A percentile compares a stretch with the other conserved stretches of the same genome.
phyloP scores from a whole-genome alignment of 805 yeast species.

The Ogataea paraovalis region DNA sequence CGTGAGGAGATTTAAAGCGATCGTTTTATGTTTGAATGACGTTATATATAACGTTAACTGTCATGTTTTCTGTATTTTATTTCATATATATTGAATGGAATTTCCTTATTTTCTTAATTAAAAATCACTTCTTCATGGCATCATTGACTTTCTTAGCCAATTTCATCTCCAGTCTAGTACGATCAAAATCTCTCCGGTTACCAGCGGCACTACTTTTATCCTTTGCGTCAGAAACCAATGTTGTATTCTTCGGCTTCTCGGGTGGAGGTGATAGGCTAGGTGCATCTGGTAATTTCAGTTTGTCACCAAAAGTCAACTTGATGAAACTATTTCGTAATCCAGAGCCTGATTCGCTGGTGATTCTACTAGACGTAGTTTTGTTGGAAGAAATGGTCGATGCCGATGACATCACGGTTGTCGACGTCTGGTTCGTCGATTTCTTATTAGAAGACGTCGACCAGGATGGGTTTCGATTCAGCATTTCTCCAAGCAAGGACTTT shows the following conservation, averaged over 20 bases:
- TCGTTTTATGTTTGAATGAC: background rate
- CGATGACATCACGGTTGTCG: too few species aligned
- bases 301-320: background rate
- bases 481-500: slow-evolving; percentile 6
- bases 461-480: slow-evolving; percentile 7
- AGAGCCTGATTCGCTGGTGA: background rate
- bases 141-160: slow-evolving; percentile 42
- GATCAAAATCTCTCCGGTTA: slow-evolving; percentile 35
- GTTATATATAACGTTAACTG: too few species aligned
- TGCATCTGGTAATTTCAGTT: background rate
- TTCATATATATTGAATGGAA: background rate
- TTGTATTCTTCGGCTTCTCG: too few species aligned
- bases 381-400: background rate
- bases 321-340: background rate
- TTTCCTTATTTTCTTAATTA: background rate
- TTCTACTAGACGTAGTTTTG: background rate
- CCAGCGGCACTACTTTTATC: background rate
- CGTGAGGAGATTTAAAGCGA: too few species aligned
- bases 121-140: slow-evolving; percentile 26
- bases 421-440: background rate
- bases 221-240: background rate
- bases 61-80: background rate
- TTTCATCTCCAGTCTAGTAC: slow-evolving; percentile 45
- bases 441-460: background rate
- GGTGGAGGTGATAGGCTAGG: background rate